Evolutionary conservation across 768 basidiomycete species (phyloP), one percentile per base, ranked within the genome.

Genomic region (Suillus tomentosus): DNA sequence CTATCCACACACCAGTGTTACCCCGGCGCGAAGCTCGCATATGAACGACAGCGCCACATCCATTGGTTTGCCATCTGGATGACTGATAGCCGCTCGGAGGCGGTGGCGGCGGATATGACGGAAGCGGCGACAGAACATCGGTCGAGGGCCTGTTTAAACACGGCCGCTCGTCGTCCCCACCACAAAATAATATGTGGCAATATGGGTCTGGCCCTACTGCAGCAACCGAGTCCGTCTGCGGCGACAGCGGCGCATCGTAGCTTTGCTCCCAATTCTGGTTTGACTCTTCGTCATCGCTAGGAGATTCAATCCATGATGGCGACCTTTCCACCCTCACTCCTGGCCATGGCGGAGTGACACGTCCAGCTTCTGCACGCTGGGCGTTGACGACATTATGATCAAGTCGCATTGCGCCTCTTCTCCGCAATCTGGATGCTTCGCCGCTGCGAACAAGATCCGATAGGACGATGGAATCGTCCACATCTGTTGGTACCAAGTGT

Each of bases 381-480:
- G 69, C 58, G 62, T 60, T 70, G 34, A 74, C 54, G 27, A 69
- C 43, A 45, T 70, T 74, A 64, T 80, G 81, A 74, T 88, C 87
- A 40, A 89, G 78, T 45, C 87, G 80, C 82, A 91, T 84, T 60
- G 90, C 90, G 13, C 90, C 90, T 66, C 90, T 79, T 62, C 90
- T 79, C n/a, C 90, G 83, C 61, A 91, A 77, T 6, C 90, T 80
- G 4, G 90, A 91, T 0, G 88, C 87, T 70, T 92, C 90, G 17
- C 86, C 90, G 1, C 87, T 87, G 59, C 90, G 87, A 17, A 91
- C 81, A 48, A 92, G 81, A 73, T 91, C 90, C 2, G 88, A 89
- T 53, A 91, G 82, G 22, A 90, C 84, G 62, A 92, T 87, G 39
- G 86, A 82, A 70, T 87, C 87, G 68, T 92, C 90, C 2, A 79